A percentile compares a stretch with the other conserved stretches of the same genome.
Conservation (phyloP, 1,284 basidiomycete genomes). For the Fomitopsis betulina region DNA sequence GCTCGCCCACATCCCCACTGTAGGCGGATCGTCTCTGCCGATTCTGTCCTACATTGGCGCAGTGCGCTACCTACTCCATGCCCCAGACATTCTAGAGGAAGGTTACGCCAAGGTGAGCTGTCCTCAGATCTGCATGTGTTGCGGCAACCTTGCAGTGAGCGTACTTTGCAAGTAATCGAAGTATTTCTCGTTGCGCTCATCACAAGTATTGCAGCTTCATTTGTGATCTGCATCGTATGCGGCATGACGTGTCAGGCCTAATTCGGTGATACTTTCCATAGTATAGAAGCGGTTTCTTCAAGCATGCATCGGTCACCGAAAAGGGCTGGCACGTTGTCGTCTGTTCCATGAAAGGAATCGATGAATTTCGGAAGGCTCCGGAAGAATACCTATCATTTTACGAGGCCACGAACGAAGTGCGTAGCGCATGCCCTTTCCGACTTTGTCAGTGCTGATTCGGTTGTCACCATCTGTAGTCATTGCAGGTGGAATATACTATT, state of each 20-base stretch:
- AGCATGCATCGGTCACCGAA: conserved; percentile 31
- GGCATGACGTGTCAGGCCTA: no score
- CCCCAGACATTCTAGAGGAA: conserved; percentile 30
- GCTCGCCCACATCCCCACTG: conserved; percentile 27
- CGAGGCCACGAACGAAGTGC: conserved; percentile 25
- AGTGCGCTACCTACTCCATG: conserved; percentile 26
- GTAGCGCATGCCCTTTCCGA: conserved; percentile 13
- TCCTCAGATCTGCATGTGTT: no score
- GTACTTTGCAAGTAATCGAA: background rate
- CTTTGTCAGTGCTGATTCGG: background rate
- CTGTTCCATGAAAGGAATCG: conserved; percentile 16
- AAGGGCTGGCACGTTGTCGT: conserved; percentile 26
- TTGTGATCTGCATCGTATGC: no score
- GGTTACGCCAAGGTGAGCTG: conserved; percentile 32
- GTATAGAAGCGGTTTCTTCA: conserved; percentile 18
- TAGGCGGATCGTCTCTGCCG: conserved; percentile 32
- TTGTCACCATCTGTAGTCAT: conserved; percentile 10
- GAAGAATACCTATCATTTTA: conserved; percentile 27
- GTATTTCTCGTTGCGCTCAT: background rate
- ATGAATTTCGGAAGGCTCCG: conserved; percentile 25
- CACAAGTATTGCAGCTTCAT: background rate
- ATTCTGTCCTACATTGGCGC: conserved; percentile 33
- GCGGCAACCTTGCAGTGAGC: background rate
- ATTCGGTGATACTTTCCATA: background rate
- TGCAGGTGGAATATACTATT: conserved; percentile 21